A percentile compares a stretch with the other conserved stretches of the same genome.
Conservation (phyloP, 225 moss, liverwort and hornwort genomes). For the Pleurozium schreberi region DNA sequence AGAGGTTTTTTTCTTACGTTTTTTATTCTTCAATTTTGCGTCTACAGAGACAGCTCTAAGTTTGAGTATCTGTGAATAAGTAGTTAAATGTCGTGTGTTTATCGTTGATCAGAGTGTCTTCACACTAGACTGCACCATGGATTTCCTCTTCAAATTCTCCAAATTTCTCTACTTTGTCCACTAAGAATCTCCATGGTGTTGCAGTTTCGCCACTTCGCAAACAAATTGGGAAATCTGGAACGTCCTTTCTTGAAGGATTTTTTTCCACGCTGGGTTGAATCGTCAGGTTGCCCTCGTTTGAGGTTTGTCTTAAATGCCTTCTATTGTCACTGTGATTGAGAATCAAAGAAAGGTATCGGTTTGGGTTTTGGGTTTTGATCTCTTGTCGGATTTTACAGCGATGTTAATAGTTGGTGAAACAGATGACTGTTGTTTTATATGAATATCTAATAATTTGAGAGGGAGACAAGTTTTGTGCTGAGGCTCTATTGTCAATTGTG, state of each 20-base stretch:
- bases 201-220: slow-evolving; percentile 99
- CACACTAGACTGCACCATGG: background rate
- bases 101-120: background rate
- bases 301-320: slow-evolving; percentile 42
- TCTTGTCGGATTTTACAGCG: background rate
- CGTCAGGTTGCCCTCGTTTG: slow-evolving; percentile 93
- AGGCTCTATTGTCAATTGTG: background rate
- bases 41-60: background rate
- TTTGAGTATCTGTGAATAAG: background rate
- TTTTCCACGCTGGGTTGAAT: slow-evolving; percentile 99
- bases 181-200: slow-evolving; percentile 4
- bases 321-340: background rate
- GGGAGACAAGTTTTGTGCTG: background rate
- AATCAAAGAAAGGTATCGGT: background rate
- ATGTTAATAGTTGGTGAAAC: background rate
- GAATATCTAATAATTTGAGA: background rate
- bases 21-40: background rate
- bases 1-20: slow-evolving; percentile 44
- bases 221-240: slow-evolving; percentile 95
- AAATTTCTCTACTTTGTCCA: background rate
- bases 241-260: slow-evolving; percentile 97
- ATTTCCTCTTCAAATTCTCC: background rate
- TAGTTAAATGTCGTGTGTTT: background rate
- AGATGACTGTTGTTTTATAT: background rate
- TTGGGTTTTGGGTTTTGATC: background rate